These are phyloP conservation scores for Dendrobium officinale DNA, from an alignment of 106 monocot genomes.

Conservation along the genomic window DNA sequence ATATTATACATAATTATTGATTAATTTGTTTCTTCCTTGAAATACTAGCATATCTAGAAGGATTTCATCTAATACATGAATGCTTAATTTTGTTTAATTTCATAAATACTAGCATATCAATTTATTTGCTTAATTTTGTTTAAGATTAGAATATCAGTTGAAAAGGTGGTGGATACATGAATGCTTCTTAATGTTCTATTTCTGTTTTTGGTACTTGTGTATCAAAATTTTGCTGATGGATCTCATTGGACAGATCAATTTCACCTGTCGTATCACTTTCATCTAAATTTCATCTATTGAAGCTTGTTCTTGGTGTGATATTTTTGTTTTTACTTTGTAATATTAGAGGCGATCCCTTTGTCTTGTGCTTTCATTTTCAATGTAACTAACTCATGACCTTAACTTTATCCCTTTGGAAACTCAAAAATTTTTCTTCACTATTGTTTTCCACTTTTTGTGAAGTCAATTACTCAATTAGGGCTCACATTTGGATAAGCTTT, in stretches of 20 bases:
- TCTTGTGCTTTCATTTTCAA: background rate
- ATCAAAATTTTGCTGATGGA: background rate
- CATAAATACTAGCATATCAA: too few species aligned
- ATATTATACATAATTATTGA: background rate
- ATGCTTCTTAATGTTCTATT: background rate
- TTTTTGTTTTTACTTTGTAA: background rate
- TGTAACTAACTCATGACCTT: background rate
- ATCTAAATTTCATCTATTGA: background rate
- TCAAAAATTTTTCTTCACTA: background rate
- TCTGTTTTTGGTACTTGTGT: background rate
- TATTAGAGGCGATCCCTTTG: background rate
- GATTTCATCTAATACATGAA: background rate
- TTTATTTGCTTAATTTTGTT: background rate
- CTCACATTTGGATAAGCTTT: background rate
- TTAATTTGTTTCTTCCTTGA: background rate
- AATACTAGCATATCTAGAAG: background rate
- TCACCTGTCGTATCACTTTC: background rate
- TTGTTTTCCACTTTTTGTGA: background rate
- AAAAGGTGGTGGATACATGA: background rate
- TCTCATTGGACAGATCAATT: background rate
- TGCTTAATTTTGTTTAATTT: too few species aligned
- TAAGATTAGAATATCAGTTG: background rate
- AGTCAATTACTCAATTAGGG: background rate
- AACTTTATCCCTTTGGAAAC: background rate
- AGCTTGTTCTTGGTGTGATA: background rate